Evolutionary conservation across 225 moss, liverwort and hornwort species (phyloP), one percentile per base, ranked within the genome.

Genomic region (Straminergon stramineum): DNA sequence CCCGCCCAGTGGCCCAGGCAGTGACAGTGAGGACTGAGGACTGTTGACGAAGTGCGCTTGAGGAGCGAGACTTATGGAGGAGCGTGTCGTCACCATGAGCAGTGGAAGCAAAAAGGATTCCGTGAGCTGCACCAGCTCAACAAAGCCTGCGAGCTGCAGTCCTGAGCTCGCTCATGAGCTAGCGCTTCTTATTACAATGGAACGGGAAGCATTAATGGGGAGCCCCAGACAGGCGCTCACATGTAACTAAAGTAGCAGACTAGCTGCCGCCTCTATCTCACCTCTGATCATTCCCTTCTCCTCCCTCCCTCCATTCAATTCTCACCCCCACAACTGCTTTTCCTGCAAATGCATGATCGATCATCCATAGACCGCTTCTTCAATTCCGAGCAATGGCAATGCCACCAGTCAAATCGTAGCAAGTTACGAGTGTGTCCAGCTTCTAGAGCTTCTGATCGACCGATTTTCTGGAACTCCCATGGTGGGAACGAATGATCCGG

Each of bases 141-240:
- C 67, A 82, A 56, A 88, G 70, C 90, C 88, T 85, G 83, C 45
- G 51, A 52, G 88, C 53, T 32, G 82, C 60, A 75, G 55, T 30
- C 82, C 83, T 55, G 55, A 51, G 66, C 37, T 48, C 45, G 78
- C 82, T 82, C 88, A 86, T 86, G 88, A 82, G 82, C 81, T 41
- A 60, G 60, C 77, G 76, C 88, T 52, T n/a, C 70, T 82, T 67
- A 70, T 37, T 90, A 52, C 66, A 37, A 37, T 35, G 65, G 70
- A 63, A 56, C 71, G 41, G 41, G 79, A 79, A 69, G 88, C 90
- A 88, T 90, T 88, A 37, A 90, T 92, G 86, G 67, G 35, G 55
- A 55, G 48, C 53, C n/a, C 45, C 61, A 79, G 69, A 32, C 82
- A 86, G 85, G 88, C 81, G 57, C 86, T 60, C 89, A 97, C 94